Percentiles rank a stretch among this genome's conserved stretches.
phyloP scores from a whole-genome alignment of 805 yeast genomes.

The Kregervanrija delftensis region DNA sequence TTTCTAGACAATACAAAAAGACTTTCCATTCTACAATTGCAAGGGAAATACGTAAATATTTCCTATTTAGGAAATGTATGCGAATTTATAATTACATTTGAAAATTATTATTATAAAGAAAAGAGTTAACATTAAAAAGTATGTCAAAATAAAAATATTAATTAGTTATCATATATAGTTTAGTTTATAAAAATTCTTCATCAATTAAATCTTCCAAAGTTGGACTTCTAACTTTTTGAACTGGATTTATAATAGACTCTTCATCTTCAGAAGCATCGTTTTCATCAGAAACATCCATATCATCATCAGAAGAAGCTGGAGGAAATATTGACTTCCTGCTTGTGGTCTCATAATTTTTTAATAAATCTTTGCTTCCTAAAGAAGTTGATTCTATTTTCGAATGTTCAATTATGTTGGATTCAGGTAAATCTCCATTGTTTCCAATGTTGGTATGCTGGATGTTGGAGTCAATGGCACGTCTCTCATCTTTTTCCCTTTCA shows the following conservation, averaged over 20 bases:
- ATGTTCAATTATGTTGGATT: not conserved
- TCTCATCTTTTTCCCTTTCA: slow-evolving; percentile 1
- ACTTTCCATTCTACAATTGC: too few relatives aligned
- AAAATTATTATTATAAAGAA: not conserved
- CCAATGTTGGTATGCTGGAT: not conserved
- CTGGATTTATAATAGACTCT: slow-evolving; percentile 1
- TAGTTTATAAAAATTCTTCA: slow-evolving; percentile 13
- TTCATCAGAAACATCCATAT: slow-evolving; percentile 2
- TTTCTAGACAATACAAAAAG: too few relatives aligned
- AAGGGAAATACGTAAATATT: not conserved
- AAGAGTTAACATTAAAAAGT: too few relatives aligned
- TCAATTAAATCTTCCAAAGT: slow-evolving; percentile 17
- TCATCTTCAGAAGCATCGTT: not conserved
- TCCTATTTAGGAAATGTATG: not conserved
- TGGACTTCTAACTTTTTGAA: slow-evolving; percentile 9
- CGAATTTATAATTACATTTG: not conserved
- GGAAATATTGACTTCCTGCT: slow-evolving; percentile 19
- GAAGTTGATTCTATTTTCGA: slow-evolving; percentile 1
- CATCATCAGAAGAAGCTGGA: slow-evolving; percentile 11
- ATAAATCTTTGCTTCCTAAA: slow-evolving; percentile 1
- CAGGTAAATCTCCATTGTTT: too few relatives aligned
- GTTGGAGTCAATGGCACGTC: not conserved
- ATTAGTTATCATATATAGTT: too few relatives aligned
- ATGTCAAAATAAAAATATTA: too few relatives aligned
- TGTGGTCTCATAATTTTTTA: slow-evolving; percentile 23